Evolutionary conservation across 257 asterid species (phyloP), one percentile per base, ranked within the genome.

Genomic region (Gentiana straminea): DNA sequence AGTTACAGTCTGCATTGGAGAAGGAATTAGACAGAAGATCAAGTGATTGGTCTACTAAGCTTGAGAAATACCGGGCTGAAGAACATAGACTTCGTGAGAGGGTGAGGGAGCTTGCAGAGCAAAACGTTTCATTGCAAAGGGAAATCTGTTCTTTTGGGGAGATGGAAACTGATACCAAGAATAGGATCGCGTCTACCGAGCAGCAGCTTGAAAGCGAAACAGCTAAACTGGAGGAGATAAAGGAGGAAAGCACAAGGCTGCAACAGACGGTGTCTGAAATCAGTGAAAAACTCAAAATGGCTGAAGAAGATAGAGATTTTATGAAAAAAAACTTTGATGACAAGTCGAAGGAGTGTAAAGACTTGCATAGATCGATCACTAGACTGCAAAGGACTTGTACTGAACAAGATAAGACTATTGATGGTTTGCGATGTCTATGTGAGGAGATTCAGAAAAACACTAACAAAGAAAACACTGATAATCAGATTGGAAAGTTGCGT

Each of bases 21-120:
- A 84, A 77, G 69, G 97, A 93, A 62, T 67, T 93, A 70, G 99
- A 93, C 64, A 78, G 97, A 72, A 84, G 97, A 76, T 89, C 97
- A 35, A 73, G 56, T 41, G 97, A 93, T 58, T 89, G 99, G 99
- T 81, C 92, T 11, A 68, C 58, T 61, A 93, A 86, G 75, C 92
- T 86, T 51, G 94, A 93, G 73, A 93, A 77, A 68, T 82, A 86
- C 68, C 88, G 86, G 72, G 67, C 78, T 34, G 97, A 84, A 82
- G 99, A 93, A 67, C 91, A 83, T 44, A 79, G 94, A 76, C 97
- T 93, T 68, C 81, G 97, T 47, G 99, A 93, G 68, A 82, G 97
- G 81, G 86, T 86, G 54, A 75, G 95, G 64, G 94, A 93, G 67
- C 80, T 93, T 35, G 99, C 97, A 49, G 99, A 93, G 72, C 99